Base-by-base conservation (phyloP, 179 eudicot genomes). In the Corrigiola litoralis region DNA sequence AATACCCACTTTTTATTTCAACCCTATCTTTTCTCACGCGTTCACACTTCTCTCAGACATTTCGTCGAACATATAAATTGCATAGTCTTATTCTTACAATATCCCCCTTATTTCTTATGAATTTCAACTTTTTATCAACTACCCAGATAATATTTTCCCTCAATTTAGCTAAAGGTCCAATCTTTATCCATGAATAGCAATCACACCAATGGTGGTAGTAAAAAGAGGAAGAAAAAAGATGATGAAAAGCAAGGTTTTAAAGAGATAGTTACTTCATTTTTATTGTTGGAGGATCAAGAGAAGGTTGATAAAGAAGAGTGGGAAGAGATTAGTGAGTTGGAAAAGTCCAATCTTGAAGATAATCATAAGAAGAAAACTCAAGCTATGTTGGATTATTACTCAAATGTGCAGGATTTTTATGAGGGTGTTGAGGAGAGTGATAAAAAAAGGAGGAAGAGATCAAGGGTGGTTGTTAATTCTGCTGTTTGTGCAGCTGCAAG, bases 251-350 rank as follows among this genome's bases (percentile, higher is more conserved):
- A 83, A 60, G 88, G 77, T 37, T 18, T 80, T 31, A 80, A 79
- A 62, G 87, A 88, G 79, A 81, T 86, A 38, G 74, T 91, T 11
- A 83, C 89, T 1, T 81, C 97, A 1, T 66, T 86, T 59, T 41
- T 87, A n/a, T 40, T 92, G 23, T 58, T 89, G 18, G 96, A 89
- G n/a, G 96, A 87, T 40, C 84, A 87, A 41, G 92, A 91, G 66
- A 86, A 83, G 68, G 33, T 63, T 21, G 89, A 85, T 11, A 63
- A 74, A 14, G 77, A 77, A 9, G 87, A 85, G 32, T 59, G 68
- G 72, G 76, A 76, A 0, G 64, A 68, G 41, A 61, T 67, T 44
- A 27, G 59, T 11, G 47, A 48, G 0, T 72, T 85, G 40, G 91
- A 87, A 34, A 83, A 67, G 72, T 40, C 61, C n/a, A 27, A 68